Evolutionary conservation across 768 basidiomycete genomes (phyloP), one percentile per base, ranked within the genome.

Genomic region (Lactarius hengduanensis): DNA sequence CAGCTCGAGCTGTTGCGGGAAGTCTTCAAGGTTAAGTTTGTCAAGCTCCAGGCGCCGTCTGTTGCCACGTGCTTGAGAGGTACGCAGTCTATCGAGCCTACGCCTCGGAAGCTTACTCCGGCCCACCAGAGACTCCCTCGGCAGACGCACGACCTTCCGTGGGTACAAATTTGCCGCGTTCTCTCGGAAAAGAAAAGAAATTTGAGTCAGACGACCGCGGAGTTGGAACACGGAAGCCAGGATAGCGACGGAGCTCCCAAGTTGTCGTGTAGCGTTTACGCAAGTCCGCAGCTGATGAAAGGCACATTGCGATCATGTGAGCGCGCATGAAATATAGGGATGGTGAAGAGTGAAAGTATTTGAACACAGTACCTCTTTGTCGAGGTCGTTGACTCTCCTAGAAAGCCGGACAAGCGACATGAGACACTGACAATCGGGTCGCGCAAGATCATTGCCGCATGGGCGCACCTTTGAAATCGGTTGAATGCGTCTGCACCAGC

Each of bases 151-250:
- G n/a, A 90, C 77, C 71, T 89, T 90, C 22, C 86, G 82, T 6
- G 88, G 88, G 70, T 90, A 91, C 30, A 91, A 79, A 67, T 86
- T 85, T 22, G 89, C 87, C 2, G 89, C 88, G 71, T 91, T 92
- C 74, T 89, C 85, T 47, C 84, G 86, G 75, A 90, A 91, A 16
- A 92, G 81, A 72, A 83, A 86, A 5, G 89, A 80, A 4, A 92
- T 80, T 68, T 87, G 86, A 1, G 86, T 83, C 20, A 91, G 79
- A 15, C 89, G 83, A 69, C 86, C 84, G 4, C 90, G 86, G 38
- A 92, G 83, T 71, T 87, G 84, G 74, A 84, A 89, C 1, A 87
- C 84, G 16, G 89, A 90, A 20, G 89, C 89, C 7, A 91, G 81
- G 63, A 92, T 89, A 15, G 87, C 89, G 34, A 90, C 87, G 2